Evolutionary conservation across 805 yeast species (phyloP).

Genomic region (Grigorovia jiainica): DNA sequence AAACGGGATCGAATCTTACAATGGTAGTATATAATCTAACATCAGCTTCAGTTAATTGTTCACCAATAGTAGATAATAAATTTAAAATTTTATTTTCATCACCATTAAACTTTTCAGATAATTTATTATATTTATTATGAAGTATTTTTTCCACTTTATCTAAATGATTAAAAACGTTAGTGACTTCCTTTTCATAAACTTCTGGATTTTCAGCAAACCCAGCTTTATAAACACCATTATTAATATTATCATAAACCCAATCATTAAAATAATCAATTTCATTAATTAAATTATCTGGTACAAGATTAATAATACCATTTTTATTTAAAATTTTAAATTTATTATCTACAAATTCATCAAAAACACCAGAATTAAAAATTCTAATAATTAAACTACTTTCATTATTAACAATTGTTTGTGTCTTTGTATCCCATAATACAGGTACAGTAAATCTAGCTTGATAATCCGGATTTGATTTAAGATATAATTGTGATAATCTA

Average conservation of each 20-base stretch:
- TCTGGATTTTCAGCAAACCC: slow-evolving; percentile 84
- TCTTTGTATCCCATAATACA: slow-evolving; percentile 81
- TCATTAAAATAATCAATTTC: slow-evolving; percentile 69
- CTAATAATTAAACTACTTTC: slow-evolving; percentile 87
- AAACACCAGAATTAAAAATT: slow-evolving; percentile 69
- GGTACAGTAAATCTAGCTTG: slow-evolving; percentile 87
- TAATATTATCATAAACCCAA: slow-evolving; percentile 78
- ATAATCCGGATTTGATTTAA: slow-evolving; percentile 65
- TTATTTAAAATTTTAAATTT: slow-evolving; percentile 18
- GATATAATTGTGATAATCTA: slow-evolving; percentile 63
- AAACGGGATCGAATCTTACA: slow-evolving; percentile 84
- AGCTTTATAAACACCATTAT: slow-evolving; percentile 89
- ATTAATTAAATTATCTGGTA: slow-evolving; percentile 44
- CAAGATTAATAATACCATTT: slow-evolving; percentile 33
- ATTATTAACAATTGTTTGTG: slow-evolving; percentile 76
- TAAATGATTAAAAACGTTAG: slow-evolving; percentile 53
- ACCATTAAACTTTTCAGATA: slow-evolving; percentile 33
- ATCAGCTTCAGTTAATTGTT: slow-evolving; percentile 80
- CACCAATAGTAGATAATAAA: slow-evolving; percentile 46
- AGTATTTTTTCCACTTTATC: slow-evolving; percentile 64
- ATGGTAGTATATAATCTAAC: slow-evolving; percentile 80
- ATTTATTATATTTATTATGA: slow-evolving; percentile 32
- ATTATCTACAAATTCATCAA: slow-evolving; percentile 31
- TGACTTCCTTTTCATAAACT: slow-evolving; percentile 66
- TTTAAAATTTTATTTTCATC: slow-evolving; percentile 12